A percentile compares a stretch with the other conserved stretches of the same genome.
phyloP scores from a whole-genome alignment of 805 yeast species.

The Candida hispaniensis region DNA sequence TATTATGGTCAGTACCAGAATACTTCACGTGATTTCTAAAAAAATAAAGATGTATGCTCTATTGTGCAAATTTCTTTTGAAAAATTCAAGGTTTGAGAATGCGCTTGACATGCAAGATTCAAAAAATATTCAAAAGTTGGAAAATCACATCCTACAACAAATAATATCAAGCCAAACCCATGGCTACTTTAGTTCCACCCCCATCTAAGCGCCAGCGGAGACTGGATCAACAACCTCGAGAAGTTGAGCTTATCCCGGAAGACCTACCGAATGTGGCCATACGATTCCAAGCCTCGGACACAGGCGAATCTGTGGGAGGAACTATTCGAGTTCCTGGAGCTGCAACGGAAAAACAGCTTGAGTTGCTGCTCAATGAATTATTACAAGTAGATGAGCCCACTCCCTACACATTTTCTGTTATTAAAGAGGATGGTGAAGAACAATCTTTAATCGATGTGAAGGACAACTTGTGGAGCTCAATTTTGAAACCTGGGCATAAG shows the following conservation, averaged over 20 bases:
- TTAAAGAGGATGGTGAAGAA: conserved; percentile 28
- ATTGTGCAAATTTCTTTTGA: too few relatives aligned
- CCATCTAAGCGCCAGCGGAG: conserved; percentile 80
- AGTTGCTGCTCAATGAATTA: conserved; percentile 73
- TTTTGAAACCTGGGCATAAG: conserved; percentile 75
- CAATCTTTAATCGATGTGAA: conserved; percentile 55
- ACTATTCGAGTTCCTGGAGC: conserved; percentile 86
- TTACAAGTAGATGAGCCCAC: conserved; percentile 59
- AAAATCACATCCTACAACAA: too few relatives aligned
- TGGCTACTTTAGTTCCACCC: conserved; percentile 94
- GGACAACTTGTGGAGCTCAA: conserved; percentile 66
- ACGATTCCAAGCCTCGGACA: conserved; percentile 84
- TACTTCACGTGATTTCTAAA: too few relatives aligned
- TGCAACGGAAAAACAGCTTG: conserved; percentile 74
- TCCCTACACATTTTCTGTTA: conserved; percentile 76
- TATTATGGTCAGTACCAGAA: too few relatives aligned
- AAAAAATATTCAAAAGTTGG: too few relatives aligned
- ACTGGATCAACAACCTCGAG: conserved; percentile 72
- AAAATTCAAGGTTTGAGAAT: too few relatives aligned
- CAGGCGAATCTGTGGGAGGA: conserved; percentile 79
- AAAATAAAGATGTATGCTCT: too few relatives aligned
- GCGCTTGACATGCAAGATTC: too few relatives aligned
- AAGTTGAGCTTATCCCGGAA: conserved; percentile 58
- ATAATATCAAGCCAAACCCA: too few relatives aligned
- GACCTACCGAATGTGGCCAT: conserved; percentile 82